Percentiles rank a stretch among this genome's conserved stretches.
Conservation (phyloP, 148 eudicot genomes). For the Persicaria maculosa region DNA sequence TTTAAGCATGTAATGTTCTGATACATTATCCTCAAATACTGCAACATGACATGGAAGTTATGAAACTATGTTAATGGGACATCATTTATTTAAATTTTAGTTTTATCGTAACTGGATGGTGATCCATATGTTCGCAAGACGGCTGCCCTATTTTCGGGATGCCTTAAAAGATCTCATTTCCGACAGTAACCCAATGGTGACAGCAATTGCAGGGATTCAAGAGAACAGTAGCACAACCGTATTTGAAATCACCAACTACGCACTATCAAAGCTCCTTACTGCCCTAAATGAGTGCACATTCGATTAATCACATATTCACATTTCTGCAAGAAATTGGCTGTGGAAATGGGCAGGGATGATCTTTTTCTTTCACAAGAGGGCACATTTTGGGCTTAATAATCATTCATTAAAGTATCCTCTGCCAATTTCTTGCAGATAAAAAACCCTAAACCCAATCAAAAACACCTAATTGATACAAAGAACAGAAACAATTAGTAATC, state of each 20-base stretch:
- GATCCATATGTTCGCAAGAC: slow-evolving; percentile 99
- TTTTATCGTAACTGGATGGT: slow-evolving; percentile 55
- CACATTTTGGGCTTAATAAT: no score
- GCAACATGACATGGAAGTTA: background rate
- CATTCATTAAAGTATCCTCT: no score
- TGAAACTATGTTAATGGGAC: background rate
- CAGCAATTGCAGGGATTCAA: slow-evolving; percentile 96
- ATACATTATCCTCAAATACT: background rate
- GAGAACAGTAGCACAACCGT: slow-evolving; percentile 76
- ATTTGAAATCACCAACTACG: slow-evolving; percentile 84
- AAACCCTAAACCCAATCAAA: no score
- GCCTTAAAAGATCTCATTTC: slow-evolving; percentile 97
- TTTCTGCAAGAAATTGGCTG: no score
- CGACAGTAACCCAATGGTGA: slow-evolving; percentile 98
- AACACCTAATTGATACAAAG: no score
- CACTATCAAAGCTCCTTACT: slow-evolving; percentile 88
- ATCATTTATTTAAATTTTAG: background rate
- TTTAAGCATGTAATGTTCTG: background rate
- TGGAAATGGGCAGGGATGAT: no score
- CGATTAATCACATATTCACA: no score
- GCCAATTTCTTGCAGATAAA: no score
- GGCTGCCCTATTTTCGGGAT: slow-evolving; percentile 89
- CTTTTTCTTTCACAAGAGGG: no score
- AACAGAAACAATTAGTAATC: no score
- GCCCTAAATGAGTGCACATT: slow-evolving; percentile 92